phyloP scores from a whole-genome alignment of 805 yeast genomes.

The Yarrowia sp. region DNA sequence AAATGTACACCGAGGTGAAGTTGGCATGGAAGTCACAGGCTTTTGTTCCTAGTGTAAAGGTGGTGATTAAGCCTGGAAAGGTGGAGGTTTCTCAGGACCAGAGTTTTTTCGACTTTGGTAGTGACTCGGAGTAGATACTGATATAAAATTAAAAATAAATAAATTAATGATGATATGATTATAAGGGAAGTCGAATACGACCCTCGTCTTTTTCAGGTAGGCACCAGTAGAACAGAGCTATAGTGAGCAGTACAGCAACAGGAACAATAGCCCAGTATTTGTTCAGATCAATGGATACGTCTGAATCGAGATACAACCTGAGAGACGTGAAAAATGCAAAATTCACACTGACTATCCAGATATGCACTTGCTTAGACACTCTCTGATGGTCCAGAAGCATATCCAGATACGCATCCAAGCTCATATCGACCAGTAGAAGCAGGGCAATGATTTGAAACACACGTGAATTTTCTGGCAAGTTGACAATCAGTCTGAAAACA shows the following conservation, averaged over 20 bases:
- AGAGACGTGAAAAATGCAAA: too few species aligned
- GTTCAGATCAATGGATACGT: too few species aligned
- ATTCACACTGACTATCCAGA: too few species aligned
- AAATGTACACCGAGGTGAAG: constrained; percentile 43
- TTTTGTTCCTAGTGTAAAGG: neutral
- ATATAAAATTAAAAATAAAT: neutral
- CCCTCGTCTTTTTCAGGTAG: neutral
- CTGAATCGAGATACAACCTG: too few species aligned
- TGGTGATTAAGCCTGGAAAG: neutral
- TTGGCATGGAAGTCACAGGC: neutral
- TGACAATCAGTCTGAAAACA: neutral
- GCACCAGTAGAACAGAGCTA: neutral
- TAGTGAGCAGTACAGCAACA: too few species aligned
- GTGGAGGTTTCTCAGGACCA: neutral
- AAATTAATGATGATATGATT: neutral
- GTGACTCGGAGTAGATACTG: neutral
- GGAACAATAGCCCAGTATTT: too few species aligned
- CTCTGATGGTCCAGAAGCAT: too few species aligned
- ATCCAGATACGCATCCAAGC: too few species aligned
- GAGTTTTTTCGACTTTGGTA: neutral
- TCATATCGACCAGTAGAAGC: too few species aligned
- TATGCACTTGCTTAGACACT: too few species aligned
- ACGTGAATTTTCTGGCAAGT: too few species aligned
- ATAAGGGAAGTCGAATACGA: neutral
- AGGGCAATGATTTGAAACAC: too few species aligned